Evolutionary conservation across 106 monocot species (phyloP).

Genomic region (Xerophyta viscosa): DNA sequence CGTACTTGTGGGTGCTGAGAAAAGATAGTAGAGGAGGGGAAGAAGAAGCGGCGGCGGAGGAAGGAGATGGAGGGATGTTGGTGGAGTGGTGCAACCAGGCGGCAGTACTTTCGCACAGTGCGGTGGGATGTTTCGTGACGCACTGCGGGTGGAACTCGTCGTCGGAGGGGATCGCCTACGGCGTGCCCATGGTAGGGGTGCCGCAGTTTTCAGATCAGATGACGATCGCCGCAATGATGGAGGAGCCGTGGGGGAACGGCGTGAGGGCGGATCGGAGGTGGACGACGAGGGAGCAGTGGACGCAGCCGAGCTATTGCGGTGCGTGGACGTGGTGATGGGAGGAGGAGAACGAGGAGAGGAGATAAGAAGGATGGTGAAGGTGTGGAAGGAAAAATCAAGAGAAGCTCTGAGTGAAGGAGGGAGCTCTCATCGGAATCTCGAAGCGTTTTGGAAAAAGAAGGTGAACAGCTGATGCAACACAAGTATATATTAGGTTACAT

Average conservation of each 20-base stretch:
- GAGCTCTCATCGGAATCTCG: background rate
- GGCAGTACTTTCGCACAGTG: conserved; percentile 18
- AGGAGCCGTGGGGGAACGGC: conserved; percentile 1
- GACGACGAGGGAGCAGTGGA: background rate
- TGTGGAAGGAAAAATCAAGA: background rate
- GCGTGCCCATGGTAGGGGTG: conserved; percentile 10
- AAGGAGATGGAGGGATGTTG: conserved; percentile 14
- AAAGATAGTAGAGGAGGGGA: conserved; percentile 14
- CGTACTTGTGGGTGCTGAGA: conserved; percentile 54
- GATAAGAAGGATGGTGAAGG: background rate
- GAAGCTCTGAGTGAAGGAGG: background rate
- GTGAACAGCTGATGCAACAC: too few relatives aligned
- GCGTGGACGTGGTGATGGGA: conserved; percentile 11
- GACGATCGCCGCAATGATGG: conserved; percentile 1
- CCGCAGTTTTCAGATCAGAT: conserved; percentile 9
- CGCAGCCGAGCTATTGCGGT: conserved; percentile 4
- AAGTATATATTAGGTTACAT: too few relatives aligned
- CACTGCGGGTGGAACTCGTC: conserved; percentile 19
- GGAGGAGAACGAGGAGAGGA: background rate
- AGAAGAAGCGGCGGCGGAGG: conserved; percentile 4
- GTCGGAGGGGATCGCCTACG: background rate
- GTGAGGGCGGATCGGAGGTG: background rate
- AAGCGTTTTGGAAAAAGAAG: too few relatives aligned
- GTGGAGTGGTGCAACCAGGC: conserved; percentile 37
- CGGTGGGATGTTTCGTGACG: conserved; percentile 43